phyloP scores from a whole-genome alignment of 352 stramenopile species.

The Phytophthora gonapodyides region DNA sequence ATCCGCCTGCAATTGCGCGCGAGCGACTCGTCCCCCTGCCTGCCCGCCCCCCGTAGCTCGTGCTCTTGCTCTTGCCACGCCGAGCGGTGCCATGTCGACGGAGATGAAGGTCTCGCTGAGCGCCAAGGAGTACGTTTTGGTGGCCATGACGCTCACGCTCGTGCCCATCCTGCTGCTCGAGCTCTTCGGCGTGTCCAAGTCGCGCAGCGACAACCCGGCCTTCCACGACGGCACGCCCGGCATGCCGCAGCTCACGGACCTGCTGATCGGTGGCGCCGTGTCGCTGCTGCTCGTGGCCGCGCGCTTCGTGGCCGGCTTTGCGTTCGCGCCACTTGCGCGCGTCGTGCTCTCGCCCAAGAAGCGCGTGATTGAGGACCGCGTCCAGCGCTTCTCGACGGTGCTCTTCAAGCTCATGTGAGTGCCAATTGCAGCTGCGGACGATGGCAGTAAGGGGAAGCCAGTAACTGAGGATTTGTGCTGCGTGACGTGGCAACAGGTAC shows the following conservation, averaged over 20 bases:
- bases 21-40: background rate
- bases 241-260: conserved; percentile 59
- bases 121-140: conserved; percentile 62
- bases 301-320: conserved; percentile 41
- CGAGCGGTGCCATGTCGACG: conserved; percentile 36
- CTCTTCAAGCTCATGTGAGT: conserved; percentile 75
- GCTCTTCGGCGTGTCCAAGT: conserved; percentile 54
- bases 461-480: conserved; percentile 4
- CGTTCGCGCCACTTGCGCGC: conserved; percentile 50
- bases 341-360: conserved; percentile 58
- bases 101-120: conserved; percentile 69
- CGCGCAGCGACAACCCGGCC: conserved; percentile 36
- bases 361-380: conserved; percentile 51
- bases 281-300: conserved; percentile 45
- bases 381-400: conserved; percentile 71
- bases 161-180: conserved; percentile 60
- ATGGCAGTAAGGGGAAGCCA: too few relatives aligned
- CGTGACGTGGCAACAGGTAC: conserved; percentile 39
- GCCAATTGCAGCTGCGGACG: background rate
- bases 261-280: conserved; percentile 39
- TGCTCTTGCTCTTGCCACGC: too few relatives aligned
- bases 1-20: conserved; percentile 8
- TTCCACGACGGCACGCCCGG: conserved; percentile 32
- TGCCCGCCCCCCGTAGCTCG: background rate
- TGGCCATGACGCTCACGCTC: conserved; percentile 61